Conservation (phyloP, 2,329 filamentous ascomycete species). For the Aspergillus arachidicola region DNA sequence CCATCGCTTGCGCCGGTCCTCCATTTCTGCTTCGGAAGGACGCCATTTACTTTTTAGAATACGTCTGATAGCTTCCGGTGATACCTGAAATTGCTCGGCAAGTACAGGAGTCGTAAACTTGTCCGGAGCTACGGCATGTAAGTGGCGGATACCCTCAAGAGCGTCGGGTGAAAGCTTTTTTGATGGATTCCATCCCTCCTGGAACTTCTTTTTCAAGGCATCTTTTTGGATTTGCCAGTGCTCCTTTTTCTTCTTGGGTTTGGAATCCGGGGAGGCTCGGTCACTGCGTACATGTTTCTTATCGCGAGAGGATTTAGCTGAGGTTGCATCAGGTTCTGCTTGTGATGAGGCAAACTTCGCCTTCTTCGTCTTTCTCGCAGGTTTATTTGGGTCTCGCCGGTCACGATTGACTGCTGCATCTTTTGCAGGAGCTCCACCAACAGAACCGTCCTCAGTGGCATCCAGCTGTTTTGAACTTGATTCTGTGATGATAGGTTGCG, state of each 20-base stretch:
- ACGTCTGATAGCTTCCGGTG: constrained; percentile 80
- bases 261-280: background rate
- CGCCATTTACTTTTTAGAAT: constrained; percentile 68
- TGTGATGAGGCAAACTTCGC: background rate
- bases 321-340: background rate
- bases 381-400: background rate
- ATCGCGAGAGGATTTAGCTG: background rate
- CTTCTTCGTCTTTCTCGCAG: constrained; percentile 7
- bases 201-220: constrained; percentile 76
- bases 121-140: constrained; percentile 76
- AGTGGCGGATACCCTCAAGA: constrained; percentile 80
- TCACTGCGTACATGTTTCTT: constrained; percentile 11
- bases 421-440: background rate
- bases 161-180: constrained; percentile 92
- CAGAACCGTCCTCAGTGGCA: background rate
- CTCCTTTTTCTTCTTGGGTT: constrained; percentile 44
- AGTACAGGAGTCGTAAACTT: constrained; percentile 75
- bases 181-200: constrained; percentile 74
- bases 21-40: constrained; percentile 41
- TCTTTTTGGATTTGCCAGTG: constrained; percentile 76
- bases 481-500: background rate
- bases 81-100: constrained; percentile 79
- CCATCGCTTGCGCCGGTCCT: constrained; percentile 47
- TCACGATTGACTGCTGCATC: background rate
- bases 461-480: background rate